Evolutionary conservation across 176 grass and related monocot genomes (phyloP), one percentile per base, ranked within the genome.

Genomic region (Pharus latifolius): DNA sequence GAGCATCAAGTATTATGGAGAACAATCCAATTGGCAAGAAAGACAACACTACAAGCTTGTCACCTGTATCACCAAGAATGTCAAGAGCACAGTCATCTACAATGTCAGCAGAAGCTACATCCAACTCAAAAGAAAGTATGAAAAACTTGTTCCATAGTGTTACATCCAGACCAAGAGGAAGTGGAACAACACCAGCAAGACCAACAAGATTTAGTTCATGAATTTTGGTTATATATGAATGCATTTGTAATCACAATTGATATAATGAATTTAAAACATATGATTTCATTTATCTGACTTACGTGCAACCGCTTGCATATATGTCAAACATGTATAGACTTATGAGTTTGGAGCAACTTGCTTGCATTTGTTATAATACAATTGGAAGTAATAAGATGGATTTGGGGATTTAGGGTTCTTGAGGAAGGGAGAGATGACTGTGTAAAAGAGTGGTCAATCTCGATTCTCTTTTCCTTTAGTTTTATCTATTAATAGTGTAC

Each of bases 201-300:
- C 57, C 57, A 40, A 50, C 45, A n/a, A 62, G 72, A 51, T 63
- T 75, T 16, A 75, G 72, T 9, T 62, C 29, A 5, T 75, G 23
- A 75, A 16, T 9, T 37, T 10, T 23, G 16, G 16, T 24, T 73
- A 41, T 7, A 9, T 16, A 56, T 7, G 43, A 40, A 18, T 74
- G 43, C 43, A 74, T 38, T 35, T 73, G 41, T 60, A 35, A 17
- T 61, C 14, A 22, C n/a, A 18, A 25, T 59, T 59, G 14, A 7
- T 47, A 23, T 10, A 30, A 44, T 47, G 1, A n/a, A 73, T 31
- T 46, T 6, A 45, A n/a, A 57, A 60, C 19, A 54, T 73, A 60
- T 11, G 2, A 23, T 3, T 15, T 45, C 38, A 57, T 35, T 32
- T 46, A 24, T 25, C 37, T 72, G 16, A 8, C 51, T n/a, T 30